Evolutionary conservation across 2,329 filamentous ascomycete species (phyloP).

Genomic region (Claviceps monticola): DNA sequence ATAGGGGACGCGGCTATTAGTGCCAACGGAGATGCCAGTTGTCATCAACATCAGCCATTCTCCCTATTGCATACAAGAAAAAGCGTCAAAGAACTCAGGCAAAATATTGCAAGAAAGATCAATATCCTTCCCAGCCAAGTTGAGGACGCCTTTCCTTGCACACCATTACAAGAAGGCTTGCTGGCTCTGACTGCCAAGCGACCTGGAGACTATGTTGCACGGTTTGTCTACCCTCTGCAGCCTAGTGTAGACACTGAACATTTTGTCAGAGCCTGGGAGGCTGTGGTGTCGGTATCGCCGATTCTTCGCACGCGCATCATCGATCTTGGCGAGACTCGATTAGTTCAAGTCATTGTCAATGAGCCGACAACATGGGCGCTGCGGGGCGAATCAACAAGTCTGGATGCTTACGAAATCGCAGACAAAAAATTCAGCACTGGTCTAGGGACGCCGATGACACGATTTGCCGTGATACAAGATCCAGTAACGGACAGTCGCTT

Average conservation of each 20-base stretch:
- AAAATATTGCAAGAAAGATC: not conserved
- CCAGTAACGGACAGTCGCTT: not conserved
- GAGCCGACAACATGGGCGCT: conserved; percentile 12
- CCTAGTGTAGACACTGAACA: conserved; percentile 15
- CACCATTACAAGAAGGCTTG: conserved; percentile 35
- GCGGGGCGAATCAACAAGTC: not conserved
- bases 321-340: conserved; percentile 25
- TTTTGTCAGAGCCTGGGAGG: conserved; percentile 24
- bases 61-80: not conserved
- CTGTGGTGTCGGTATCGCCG: conserved; percentile 17
- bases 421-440: conserved; percentile 29
- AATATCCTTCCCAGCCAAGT: conserved; percentile 11
- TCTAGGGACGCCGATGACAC: conserved; percentile 1
- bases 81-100: not conserved
- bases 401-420: conserved; percentile 22
- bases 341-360: conserved; percentile 12
- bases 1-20: not conserved
- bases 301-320: conserved; percentile 31
- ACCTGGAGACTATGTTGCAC: conserved; percentile 31
- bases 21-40: not conserved
- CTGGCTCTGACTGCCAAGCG: conserved; percentile 31
- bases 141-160: conserved; percentile 37
- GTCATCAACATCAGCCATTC: not conserved
- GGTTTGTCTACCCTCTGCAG: conserved; percentile 25
- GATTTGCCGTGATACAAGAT: conserved; percentile 7